Conservation (phyloP, 1,139 yeast genomes). For the Geotrichum restrictum region DNA sequence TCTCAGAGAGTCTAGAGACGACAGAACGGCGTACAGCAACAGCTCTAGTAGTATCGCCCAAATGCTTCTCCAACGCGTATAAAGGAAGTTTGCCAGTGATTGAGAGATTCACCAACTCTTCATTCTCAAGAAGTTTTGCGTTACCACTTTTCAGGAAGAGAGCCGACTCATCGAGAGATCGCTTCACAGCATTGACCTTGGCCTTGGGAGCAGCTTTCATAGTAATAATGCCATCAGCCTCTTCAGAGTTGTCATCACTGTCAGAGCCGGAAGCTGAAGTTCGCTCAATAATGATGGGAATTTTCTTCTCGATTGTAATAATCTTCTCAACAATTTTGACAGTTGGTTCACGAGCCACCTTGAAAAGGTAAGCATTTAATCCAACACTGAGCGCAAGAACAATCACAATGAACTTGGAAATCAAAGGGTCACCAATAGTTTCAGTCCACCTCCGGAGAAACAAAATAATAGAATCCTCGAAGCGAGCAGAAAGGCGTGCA, state of each 20-base stretch:
- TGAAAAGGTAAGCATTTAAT: conserved; percentile 74
- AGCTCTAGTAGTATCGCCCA: conserved; percentile 84
- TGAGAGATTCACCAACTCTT: conserved; percentile 70
- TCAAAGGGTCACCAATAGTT: conserved; percentile 77
- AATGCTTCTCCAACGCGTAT: conserved; percentile 89
- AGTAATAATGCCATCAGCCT: conserved; percentile 25
- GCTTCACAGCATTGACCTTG: conserved; percentile 15
- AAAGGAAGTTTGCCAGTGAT: conserved; percentile 77
- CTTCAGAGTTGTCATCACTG: conserved; percentile 22
- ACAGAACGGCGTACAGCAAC: conserved; percentile 90
- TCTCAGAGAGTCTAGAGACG: conserved; percentile 74
- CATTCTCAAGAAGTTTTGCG: conserved; percentile 60
- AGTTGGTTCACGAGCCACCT: conserved; percentile 36
- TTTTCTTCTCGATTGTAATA: conserved; percentile 34
- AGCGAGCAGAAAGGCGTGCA: conserved; percentile 55
- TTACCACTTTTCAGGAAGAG: conserved; percentile 67
- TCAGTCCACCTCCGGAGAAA: conserved; percentile 56
- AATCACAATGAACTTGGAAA: conserved; percentile 72
- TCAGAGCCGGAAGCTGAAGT: conserved; percentile 25
- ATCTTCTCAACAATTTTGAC: conserved; percentile 38
- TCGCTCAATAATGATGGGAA: conserved; percentile 35
- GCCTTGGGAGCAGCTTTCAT: conserved; percentile 21
- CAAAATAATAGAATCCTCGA: conserved; percentile 60
- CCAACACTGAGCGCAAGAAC: conserved; percentile 72
- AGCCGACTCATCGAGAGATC: conserved; percentile 59